Conservation (phyloP, 192 early-diverging fungal species). For the Umbelopsis sp. region DNA sequence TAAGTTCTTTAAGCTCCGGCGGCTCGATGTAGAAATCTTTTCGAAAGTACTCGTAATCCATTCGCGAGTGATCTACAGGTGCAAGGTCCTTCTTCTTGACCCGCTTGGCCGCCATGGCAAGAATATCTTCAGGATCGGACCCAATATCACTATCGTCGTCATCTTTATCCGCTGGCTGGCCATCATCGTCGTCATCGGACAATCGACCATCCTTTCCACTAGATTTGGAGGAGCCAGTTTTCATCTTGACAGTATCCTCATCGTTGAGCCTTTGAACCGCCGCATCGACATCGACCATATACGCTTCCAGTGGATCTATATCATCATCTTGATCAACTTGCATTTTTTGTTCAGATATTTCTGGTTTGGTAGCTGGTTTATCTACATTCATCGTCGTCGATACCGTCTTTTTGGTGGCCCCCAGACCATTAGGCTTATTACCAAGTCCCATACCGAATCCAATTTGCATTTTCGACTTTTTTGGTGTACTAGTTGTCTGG, state of each 20-base stretch:
- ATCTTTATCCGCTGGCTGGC: conserved; percentile 4
- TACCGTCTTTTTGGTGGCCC: neutral
- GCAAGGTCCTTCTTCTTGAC: conserved; percentile 91
- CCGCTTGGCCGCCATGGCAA: conserved; percentile 80
- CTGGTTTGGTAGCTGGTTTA: neutral
- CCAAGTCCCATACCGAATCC: conserved; percentile 4
- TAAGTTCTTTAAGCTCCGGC: conserved; percentile 81
- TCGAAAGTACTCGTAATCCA: conserved; percentile 85
- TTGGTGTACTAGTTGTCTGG: neutral
- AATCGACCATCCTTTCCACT: conserved; percentile 6
- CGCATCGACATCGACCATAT: conserved; percentile 81
- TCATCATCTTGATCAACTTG: conserved; percentile 57
- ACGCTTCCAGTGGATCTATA: conserved; percentile 79
- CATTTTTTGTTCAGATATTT: conserved; percentile 30
- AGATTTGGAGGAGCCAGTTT: conserved; percentile 24
- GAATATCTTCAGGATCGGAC: conserved; percentile 68
- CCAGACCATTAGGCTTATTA: neutral
- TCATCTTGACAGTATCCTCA: conserved; percentile 48
- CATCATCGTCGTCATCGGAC: conserved; percentile 43
- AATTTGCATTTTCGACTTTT: conserved; percentile 18
- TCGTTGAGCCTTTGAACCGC: conserved; percentile 73
- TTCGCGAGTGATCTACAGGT: conserved; percentile 81
- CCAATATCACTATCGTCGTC: conserved; percentile 55
- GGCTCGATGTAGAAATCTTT: conserved; percentile 97
- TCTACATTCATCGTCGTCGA: conserved; percentile 24